phyloP scores from a whole-genome alignment of 306 rosid species.

The Gleditsia sinensis region DNA sequence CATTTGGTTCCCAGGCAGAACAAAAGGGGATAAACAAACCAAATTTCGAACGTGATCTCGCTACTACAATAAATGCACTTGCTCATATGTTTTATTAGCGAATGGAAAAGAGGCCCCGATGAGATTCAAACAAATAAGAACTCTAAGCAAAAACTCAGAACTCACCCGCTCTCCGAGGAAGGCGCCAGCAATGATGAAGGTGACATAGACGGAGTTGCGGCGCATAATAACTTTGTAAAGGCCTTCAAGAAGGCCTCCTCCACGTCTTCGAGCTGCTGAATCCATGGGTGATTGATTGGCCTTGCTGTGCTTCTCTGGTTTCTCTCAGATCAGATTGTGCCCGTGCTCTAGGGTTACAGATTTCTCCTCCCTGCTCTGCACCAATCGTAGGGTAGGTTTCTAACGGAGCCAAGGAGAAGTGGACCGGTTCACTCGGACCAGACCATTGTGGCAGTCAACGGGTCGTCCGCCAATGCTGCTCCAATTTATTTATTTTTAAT shows the following conservation, averaged over 20 bases:
- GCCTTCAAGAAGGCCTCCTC: constrained; percentile 82
- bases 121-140: background rate
- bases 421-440: constrained; percentile 15
- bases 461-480: background rate
- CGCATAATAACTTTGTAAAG: constrained; percentile 85
- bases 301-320: background rate
- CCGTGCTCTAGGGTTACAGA: constrained; percentile 8
- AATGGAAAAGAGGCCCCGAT: background rate
- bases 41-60: background rate
- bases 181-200: constrained; percentile 91
- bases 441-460: background rate
- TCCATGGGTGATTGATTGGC: constrained; percentile 49
- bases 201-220: constrained; percentile 82
- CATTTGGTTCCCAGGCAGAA: background rate
- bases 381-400: background rate
- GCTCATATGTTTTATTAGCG: background rate
- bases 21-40: background rate
- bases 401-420: background rate
- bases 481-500: no score
- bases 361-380: background rate
- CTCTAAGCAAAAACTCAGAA: background rate
- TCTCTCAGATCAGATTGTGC: background rate
- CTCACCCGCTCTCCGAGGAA: constrained; percentile 91
- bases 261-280: constrained; percentile 54
- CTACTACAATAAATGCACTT: background rate